Conservation (phyloP, 139 green algal genomes). For the Haematococcus sp. region DNA sequence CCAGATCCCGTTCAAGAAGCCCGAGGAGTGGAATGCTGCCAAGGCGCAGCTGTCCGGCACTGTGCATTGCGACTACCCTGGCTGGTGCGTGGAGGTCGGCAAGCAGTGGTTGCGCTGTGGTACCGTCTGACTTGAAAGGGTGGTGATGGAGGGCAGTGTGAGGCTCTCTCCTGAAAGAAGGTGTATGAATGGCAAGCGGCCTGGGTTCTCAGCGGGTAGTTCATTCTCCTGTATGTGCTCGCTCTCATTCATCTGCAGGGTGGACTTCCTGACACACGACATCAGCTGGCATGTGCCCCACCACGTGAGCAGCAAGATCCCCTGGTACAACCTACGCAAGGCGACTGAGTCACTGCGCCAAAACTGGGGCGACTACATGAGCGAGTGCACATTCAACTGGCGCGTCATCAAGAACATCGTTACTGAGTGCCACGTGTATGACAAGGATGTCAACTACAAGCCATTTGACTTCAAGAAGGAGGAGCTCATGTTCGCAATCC, state of each 20-base stretch:
- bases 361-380: conserved; percentile 95
- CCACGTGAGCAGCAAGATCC: conserved; percentile 93
- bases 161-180: no score
- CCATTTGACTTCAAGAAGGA: conserved; percentile 83
- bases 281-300: conserved; percentile 97
- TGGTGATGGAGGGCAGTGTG: no score
- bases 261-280: conserved; percentile 95
- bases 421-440: conserved; percentile 89
- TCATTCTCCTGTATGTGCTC: no score
- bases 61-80: conserved; percentile 95
- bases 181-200: no score
- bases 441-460: conserved; percentile 81
- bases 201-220: no score
- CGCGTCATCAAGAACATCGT: conserved; percentile 92
- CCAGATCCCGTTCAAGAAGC: conserved; percentile 96
- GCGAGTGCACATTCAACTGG: conserved; percentile 88
- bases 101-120: not conserved
- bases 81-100: conserved; percentile 34
- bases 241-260: conserved; percentile 44
- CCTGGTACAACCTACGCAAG: conserved; percentile 92
- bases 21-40: conserved; percentile 86
- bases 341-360: conserved; percentile 64
- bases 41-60: conserved; percentile 89
- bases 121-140: no score
- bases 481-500: conserved; percentile 70